Conservation (phyloP, 2,329 filamentous ascomycete species). For the Cercospora citrullina region DNA sequence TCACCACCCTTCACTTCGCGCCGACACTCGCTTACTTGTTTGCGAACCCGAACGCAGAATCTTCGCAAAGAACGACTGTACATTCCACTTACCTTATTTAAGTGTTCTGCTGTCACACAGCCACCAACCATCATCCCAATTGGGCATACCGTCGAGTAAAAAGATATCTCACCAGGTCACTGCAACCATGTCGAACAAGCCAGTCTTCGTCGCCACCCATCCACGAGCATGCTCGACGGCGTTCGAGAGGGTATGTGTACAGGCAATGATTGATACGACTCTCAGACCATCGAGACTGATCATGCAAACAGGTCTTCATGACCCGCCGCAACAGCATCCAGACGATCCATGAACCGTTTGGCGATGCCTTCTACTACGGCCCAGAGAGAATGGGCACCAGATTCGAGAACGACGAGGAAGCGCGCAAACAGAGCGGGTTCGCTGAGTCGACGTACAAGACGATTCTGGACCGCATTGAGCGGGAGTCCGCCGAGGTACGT, state of each 20-base stretch:
- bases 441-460: slow-evolving; percentile 69
- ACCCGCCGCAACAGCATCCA: slow-evolving; percentile 77
- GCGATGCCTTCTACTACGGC: slow-evolving; percentile 94
- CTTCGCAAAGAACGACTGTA: background rate
- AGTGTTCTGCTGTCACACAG: background rate
- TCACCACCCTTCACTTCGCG: background rate
- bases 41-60: slow-evolving; percentile 8
- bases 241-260: slow-evolving; percentile 77
- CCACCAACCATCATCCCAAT: background rate
- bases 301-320: slow-evolving; percentile 80
- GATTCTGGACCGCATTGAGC: slow-evolving; percentile 74
- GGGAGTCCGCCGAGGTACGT: slow-evolving; percentile 69
- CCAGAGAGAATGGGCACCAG: slow-evolving; percentile 81
- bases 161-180: slow-evolving; percentile 1
- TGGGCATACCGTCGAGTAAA: background rate
- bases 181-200: slow-evolving; percentile 66
- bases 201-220: slow-evolving; percentile 91
- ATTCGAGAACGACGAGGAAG: slow-evolving; percentile 68
- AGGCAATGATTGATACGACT: background rate
- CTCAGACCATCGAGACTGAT: slow-evolving; percentile 14
- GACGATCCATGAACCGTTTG: slow-evolving; percentile 93
- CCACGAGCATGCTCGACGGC: slow-evolving; percentile 94
- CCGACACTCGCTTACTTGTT: background rate
- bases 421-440: slow-evolving; percentile 62
- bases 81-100: background rate